These are phyloP conservation scores for Colletotrichum sp. DNA, from an alignment of 2,329 filamentous ascomycete species.

Conservation along the genomic window DNA sequence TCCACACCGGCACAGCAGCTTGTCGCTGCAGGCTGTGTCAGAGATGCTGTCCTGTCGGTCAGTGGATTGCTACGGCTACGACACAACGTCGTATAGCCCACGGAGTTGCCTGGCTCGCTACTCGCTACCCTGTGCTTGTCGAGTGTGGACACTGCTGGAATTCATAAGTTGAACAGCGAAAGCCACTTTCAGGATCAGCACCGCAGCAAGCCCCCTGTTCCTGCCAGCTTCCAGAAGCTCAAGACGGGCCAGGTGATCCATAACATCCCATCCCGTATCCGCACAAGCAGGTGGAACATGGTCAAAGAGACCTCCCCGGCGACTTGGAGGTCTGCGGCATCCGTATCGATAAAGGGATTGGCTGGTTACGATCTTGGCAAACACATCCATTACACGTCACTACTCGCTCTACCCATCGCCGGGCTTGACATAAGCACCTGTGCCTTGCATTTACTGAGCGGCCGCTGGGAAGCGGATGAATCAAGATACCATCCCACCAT, in stretches of 20 bases:
- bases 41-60: background rate
- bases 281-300: background rate
- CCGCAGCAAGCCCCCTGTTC: background rate
- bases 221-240: slow-evolving; percentile 15
- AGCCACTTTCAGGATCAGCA: background rate
- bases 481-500: background rate
- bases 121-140: background rate
- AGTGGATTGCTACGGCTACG: background rate
- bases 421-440: background rate
- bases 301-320: background rate
- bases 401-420: background rate
- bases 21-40: background rate
- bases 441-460: background rate
- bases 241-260: slow-evolving; percentile 7
- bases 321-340: background rate
- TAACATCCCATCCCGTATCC: background rate
- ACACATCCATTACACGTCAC: slow-evolving; percentile 9
- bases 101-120: background rate
- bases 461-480: background rate
- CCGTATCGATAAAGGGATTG: slow-evolving; percentile 1
- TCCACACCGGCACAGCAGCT: background rate
- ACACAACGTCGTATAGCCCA: background rate
- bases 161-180: background rate
- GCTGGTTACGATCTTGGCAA: background rate
- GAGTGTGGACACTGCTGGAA: background rate